phyloP scores from a whole-genome alignment of 257 asterid species.

The Ocimum tenuiflorum region DNA sequence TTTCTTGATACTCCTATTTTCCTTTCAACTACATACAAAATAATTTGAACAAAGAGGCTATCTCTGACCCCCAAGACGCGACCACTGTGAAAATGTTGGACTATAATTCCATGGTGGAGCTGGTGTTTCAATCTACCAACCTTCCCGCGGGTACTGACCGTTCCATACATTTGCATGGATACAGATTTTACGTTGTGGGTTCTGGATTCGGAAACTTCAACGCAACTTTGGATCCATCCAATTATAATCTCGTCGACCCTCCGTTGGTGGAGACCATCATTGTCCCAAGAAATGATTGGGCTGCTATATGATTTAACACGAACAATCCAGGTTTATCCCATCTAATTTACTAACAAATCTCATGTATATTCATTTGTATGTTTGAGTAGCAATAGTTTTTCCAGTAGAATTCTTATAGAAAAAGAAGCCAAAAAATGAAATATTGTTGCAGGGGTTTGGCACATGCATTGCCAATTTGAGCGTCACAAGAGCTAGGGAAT shows the following conservation, averaged over 20 bases:
- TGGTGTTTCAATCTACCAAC: not conserved
- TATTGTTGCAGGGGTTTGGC: no score
- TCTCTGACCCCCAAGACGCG: no score
- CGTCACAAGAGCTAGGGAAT: not conserved
- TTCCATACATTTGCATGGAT: not conserved
- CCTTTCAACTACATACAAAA: not conserved
- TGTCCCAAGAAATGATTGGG: not conserved
- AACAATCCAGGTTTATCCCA: not conserved
- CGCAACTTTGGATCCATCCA: not conserved
- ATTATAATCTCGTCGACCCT: not conserved
- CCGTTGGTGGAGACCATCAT: no score
- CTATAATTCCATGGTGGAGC: no score
- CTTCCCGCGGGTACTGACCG: not conserved
- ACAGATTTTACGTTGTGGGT: no score
- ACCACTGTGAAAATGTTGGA: not conserved
- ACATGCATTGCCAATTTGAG: no score
- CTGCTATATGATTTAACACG: not conserved
- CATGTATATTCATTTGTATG: no score
- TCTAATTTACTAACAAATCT: no score
- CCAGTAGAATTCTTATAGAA: no score
- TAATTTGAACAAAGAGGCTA: accelerated
- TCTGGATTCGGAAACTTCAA: not conserved
- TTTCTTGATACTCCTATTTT: not conserved
- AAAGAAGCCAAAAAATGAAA: no score
- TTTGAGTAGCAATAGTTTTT: no score